Percentiles rank a stretch among this genome's conserved stretches.
Conservation (phyloP, 768 basidiomycete genomes). For the Cubamyces lactineus region DNA sequence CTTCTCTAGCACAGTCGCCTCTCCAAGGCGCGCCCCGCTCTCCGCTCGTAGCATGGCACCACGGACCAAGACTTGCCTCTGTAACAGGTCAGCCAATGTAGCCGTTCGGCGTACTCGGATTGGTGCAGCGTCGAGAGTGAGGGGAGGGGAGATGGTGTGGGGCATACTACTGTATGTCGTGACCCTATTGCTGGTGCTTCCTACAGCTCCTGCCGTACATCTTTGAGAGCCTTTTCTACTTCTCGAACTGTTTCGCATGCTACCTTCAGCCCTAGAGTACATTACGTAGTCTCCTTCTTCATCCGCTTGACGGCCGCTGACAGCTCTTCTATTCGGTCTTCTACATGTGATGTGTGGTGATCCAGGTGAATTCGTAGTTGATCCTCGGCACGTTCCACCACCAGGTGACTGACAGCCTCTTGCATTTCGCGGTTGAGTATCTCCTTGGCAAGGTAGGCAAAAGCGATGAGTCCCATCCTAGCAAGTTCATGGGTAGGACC, state of each 20-base stretch:
- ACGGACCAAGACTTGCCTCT: slow-evolving; percentile 3
- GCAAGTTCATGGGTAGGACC: not conserved
- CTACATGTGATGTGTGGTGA: slow-evolving; percentile 5
- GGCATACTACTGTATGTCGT: too few species aligned
- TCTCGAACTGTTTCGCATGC: not conserved
- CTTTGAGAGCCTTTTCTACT: not conserved
- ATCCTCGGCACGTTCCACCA: slow-evolving; percentile 2
- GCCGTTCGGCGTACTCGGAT: slow-evolving; percentile 4
- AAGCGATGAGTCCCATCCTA: not conserved
- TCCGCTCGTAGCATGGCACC: not conserved
- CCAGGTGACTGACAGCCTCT: not conserved
- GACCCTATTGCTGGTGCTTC: too few species aligned
- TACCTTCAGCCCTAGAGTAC: not conserved
- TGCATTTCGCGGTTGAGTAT: not conserved
- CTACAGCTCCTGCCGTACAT: not conserved
- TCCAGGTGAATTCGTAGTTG: not conserved
- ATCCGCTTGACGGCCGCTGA: not conserved
- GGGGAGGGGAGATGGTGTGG: too few species aligned
- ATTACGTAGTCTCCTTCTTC: not conserved
- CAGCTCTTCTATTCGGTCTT: not conserved
- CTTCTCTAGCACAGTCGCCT: not conserved
- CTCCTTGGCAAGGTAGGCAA: not conserved
- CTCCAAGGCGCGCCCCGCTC: not conserved
- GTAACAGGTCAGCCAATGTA: slow-evolving; percentile 3
- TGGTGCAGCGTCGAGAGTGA: slow-evolving; percentile 8